phyloP scores from a whole-genome alignment of 305 asterid species.

The Caryopteris hybrid region DNA sequence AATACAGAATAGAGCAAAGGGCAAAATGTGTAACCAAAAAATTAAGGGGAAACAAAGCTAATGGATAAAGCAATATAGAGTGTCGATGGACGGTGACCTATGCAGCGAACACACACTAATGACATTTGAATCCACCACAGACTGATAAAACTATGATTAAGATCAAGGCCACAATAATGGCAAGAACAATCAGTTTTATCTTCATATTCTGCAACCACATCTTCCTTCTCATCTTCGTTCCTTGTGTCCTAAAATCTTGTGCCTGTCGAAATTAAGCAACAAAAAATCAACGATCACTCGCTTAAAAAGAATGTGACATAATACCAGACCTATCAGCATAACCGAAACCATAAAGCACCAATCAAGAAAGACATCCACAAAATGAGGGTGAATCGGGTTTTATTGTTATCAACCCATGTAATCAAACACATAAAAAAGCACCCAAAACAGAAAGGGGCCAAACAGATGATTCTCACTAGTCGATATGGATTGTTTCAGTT shows the following conservation, averaged over 20 bases:
- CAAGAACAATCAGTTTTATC: conserved; percentile 56
- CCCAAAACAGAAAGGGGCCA: neutral
- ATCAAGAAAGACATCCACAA: neutral
- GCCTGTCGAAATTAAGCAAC: too few species aligned
- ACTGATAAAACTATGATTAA: conserved; percentile 48
- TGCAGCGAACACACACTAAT: conserved; percentile 15
- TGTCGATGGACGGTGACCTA: neutral
- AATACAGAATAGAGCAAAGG: conserved; percentile 17
- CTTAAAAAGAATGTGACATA: too few species aligned
- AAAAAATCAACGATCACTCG: neutral
- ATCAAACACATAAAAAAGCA: neutral
- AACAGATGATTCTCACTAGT: too few species aligned
- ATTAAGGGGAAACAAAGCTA: conserved; percentile 19
- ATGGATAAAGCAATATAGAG: conserved; percentile 4
- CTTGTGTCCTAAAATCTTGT: conserved; percentile 55
- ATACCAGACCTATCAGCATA: too few species aligned
- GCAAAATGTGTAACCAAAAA: conserved; percentile 14
- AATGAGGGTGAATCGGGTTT: neutral
- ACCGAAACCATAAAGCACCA: neutral
- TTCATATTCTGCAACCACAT: conserved; percentile 64
- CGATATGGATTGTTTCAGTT: neutral
- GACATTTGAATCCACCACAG: conserved; percentile 50
- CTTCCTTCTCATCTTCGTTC: conserved; percentile 51
- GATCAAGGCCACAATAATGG: conserved; percentile 43
- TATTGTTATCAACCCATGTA: neutral